Evolutionary conservation across 1,284 basidiomycete species (phyloP).

Genomic region (Grifola frondosa): DNA sequence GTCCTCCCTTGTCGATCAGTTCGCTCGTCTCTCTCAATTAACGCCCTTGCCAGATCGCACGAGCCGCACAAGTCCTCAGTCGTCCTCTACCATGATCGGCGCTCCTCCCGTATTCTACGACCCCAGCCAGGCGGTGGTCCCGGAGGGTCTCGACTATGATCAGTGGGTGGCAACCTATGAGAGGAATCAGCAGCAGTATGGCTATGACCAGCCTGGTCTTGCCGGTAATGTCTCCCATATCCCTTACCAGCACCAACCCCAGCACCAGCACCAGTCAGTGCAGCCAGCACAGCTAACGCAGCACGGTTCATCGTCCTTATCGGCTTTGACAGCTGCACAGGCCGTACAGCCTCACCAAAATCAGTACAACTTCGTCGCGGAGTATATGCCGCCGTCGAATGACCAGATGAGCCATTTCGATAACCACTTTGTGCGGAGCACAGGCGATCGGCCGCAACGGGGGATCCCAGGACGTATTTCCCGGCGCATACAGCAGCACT

Average conservation of each 20-base stretch:
- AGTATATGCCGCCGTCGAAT: conserved; percentile 10
- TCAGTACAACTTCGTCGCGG: conserved; percentile 27
- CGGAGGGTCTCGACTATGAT: conserved; percentile 26
- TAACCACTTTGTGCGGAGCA: conserved; percentile 9
- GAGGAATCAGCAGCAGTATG: conserved; percentile 11
- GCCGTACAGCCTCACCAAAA: conserved; percentile 15
- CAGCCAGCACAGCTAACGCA: too few species aligned
- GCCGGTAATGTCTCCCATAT: conserved; percentile 18
- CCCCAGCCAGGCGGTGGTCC: conserved; percentile 23
- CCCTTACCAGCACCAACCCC: conserved; percentile 15
- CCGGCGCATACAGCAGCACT: conserved; percentile 7
- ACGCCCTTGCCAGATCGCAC: background rate
- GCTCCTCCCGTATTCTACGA: conserved; percentile 31
- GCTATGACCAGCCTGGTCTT: conserved; percentile 11
- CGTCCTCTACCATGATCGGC: conserved; percentile 28
- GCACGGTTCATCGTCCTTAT: conserved; percentile 2
- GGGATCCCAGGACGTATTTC: conserved; percentile 14
- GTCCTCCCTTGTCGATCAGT: background rate
- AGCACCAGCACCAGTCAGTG: conserved; percentile 26
- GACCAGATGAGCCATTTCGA: conserved; percentile 12
- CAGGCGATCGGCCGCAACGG: conserved; percentile 13
- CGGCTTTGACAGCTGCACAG: conserved; percentile 4
- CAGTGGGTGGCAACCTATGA: conserved; percentile 27
- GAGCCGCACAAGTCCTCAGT: conserved; percentile 1
- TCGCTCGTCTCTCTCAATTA: background rate